These are phyloP conservation scores for Calonectria fujianensis DNA, from an alignment of 2,329 filamentous ascomycete genomes.

Conservation along the genomic window DNA sequence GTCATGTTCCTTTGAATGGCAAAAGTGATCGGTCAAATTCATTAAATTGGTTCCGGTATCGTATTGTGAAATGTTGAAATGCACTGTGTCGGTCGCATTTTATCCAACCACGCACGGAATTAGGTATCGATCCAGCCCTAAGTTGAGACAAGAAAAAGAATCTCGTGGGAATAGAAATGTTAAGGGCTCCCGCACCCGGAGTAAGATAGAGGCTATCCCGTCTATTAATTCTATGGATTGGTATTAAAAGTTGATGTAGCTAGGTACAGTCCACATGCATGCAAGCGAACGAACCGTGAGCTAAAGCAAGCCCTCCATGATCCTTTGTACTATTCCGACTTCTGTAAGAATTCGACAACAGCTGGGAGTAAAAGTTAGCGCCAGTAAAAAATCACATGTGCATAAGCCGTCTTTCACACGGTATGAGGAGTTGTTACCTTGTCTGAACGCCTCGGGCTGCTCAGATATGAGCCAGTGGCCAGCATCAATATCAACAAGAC, in stretches of 20 bases:
- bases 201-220: neutral
- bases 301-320: too few species aligned
- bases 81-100: conserved; percentile 16
- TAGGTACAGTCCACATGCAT: neutral
- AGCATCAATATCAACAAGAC: conserved; percentile 82
- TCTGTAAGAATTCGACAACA: conserved; percentile 77
- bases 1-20: conserved; percentile 63
- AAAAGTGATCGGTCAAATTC: conserved; percentile 58
- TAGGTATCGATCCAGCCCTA: neutral
- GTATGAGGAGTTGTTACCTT: conserved; percentile 68
- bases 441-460: conserved; percentile 85
- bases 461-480: conserved; percentile 96
- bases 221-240: conserved; percentile 38
- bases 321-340: conserved; percentile 63
- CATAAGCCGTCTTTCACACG: neutral
- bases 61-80: conserved; percentile 40
- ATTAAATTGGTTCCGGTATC: conserved; percentile 46
- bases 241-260: conserved; percentile 16
- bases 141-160: neutral
- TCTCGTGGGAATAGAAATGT: conserved; percentile 7
- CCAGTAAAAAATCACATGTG: too few species aligned
- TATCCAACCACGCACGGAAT: neutral
- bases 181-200: neutral
- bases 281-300: neutral
- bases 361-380: conserved; percentile 61